A percentile compares a stretch with the other conserved stretches of the same genome.
phyloP scores from a whole-genome alignment of 2,329 filamentous ascomycete species.

The Fusarium mundagurra region DNA sequence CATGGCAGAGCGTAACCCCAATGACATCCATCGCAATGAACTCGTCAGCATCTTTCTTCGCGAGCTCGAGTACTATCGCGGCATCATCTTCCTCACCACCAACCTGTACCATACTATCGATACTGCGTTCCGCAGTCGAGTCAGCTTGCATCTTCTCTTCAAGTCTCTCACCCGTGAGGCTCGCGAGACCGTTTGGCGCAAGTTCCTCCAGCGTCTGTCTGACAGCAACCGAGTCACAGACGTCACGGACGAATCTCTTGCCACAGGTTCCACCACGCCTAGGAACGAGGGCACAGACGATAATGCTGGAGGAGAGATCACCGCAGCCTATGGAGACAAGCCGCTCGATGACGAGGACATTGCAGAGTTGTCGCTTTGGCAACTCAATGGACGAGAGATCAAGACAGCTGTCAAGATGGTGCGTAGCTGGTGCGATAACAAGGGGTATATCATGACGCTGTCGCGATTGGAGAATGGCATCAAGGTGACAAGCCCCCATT shows the following conservation, averaged over 20 bases:
- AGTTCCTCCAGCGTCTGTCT: slow-evolving; percentile 54
- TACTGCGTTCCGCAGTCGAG: slow-evolving; percentile 56
- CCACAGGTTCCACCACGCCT: slow-evolving; percentile 12
- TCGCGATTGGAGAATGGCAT: slow-evolving; percentile 57
- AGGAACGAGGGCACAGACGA: background rate
- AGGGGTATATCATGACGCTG: slow-evolving; percentile 55
- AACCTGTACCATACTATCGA: slow-evolving; percentile 56
- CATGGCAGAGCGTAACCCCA: slow-evolving; percentile 56
- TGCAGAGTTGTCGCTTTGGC: slow-evolving; percentile 51
- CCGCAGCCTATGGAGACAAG: background rate
- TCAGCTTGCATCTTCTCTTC: slow-evolving; percentile 60
- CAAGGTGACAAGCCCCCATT: slow-evolving; percentile 55
- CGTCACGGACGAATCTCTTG: background rate
- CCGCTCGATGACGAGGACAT: slow-evolving; percentile 49
- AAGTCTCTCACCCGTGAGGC: slow-evolving; percentile 50
- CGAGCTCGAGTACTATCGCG: slow-evolving; percentile 57
- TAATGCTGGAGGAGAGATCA: background rate
- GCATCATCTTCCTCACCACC: slow-evolving; percentile 58
- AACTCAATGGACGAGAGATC: slow-evolving; percentile 58
- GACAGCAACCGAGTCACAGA: slow-evolving; percentile 5
- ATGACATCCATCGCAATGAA: slow-evolving; percentile 59
- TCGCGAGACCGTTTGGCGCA: slow-evolving; percentile 55
- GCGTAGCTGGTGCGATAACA: slow-evolving; percentile 56
- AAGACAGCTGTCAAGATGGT: slow-evolving; percentile 60
- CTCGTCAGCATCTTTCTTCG: slow-evolving; percentile 59